Base-by-base conservation (phyloP, 768 basidiomycete genomes). In the Suillus spraguei region DNA sequence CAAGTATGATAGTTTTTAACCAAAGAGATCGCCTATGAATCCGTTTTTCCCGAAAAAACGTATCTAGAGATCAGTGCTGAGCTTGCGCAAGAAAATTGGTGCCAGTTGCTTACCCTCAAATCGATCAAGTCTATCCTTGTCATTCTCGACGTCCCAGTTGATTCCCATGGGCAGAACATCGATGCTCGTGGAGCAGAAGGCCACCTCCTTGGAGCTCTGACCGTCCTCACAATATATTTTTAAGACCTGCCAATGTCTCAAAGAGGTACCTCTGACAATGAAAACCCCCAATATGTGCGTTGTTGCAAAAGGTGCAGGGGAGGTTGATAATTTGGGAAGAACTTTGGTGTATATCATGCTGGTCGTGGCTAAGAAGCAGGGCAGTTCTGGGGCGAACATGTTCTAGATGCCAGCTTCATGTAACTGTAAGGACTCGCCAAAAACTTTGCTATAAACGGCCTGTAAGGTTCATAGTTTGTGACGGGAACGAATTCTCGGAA, bases 351-450 rank as follows among this genome's bases (percentile, higher is more conserved):
- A 70, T n/a, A 69, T 70, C n/a, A 60, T 62, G 55, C 71, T 69
- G 0, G 69, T 67, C 1, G 56, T 36, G 16, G 71, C 67, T 35
- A 72, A 42, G 35, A 68, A 71, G 44, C 50, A 65, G 24, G 71
- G 71, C 22, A 72, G 28, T 0, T 71, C 69, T 2, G 69, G 69
- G 2, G 69, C 66, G 58, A 70, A 72, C 64, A 72, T 68, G 58
- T 72, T 62, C 50, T 63, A 64, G 64, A 69, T 62, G 20, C 72
- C 71, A 11, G 36, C 33, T 16, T 59, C 62, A n/a, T n/a, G n/a
- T n/a, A n/a, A n/a, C n/a, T n/a, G 9, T 64, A 32, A 9, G 62
- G 53, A 44, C 8, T 52, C 11, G 44, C 39, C 39, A 63, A 59
- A 17, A 71, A 62, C 41, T 41, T 63, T 54, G 47, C 36, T 56